These are phyloP conservation scores for Salvia rosmarinus DNA, from an alignment of 257 asterid genomes.

Conservation along the genomic window DNA sequence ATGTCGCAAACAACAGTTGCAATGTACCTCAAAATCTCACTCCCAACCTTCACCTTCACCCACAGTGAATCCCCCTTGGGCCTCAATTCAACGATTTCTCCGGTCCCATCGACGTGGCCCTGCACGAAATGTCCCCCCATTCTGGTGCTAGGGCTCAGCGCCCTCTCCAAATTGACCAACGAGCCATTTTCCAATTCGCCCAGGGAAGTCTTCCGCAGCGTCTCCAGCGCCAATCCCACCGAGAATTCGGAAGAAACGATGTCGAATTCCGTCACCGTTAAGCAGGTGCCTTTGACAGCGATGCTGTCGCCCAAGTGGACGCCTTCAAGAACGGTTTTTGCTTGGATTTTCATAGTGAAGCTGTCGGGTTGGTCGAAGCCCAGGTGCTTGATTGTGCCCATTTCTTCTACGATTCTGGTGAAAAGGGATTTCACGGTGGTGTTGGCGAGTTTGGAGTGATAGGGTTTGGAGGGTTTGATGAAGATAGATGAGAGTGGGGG, in stretches of 20 bases:
- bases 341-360: conserved; percentile 68
- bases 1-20: conserved; percentile 76
- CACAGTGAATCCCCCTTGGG: conserved; percentile 82
- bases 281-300: conserved; percentile 84
- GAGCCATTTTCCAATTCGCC: conserved; percentile 64
- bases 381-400: conserved; percentile 64
- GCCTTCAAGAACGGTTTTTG: conserved; percentile 64
- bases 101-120: conserved; percentile 92
- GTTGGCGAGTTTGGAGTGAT: conserved; percentile 25
- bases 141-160: conserved; percentile 69
- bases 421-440: conserved; percentile 61
- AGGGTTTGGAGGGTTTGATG: conserved; percentile 44
- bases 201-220: conserved; percentile 71
- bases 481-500: conserved; percentile 47
- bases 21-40: conserved; percentile 68
- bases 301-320: conserved; percentile 88
- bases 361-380: conserved; percentile 59
- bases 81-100: conserved; percentile 57
- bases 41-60: conserved; percentile 66
- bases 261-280: conserved; percentile 73
- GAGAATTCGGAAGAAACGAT: conserved; percentile 52
- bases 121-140: conserved; percentile 97
- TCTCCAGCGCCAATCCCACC: conserved; percentile 81
- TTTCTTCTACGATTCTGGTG: conserved; percentile 90
- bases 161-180: conserved; percentile 80